phyloP scores from a whole-genome alignment of 257 asterid species.

The Plantago elongata region DNA sequence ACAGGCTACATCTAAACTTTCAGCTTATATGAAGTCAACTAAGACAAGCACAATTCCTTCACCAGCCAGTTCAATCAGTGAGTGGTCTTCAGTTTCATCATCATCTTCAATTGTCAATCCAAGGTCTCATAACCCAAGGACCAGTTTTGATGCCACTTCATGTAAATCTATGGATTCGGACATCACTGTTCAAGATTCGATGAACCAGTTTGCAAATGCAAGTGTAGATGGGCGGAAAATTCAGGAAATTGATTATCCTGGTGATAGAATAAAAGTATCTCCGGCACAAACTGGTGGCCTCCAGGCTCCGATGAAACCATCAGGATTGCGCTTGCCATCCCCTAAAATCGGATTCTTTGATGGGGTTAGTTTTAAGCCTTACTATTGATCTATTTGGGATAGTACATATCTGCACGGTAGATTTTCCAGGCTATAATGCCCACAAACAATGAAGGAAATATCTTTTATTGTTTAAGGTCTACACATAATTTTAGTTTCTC shows the following conservation, averaged over 20 bases:
- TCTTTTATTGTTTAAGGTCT: neutral
- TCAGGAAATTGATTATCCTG: constrained; percentile 28
- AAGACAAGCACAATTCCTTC: constrained; percentile 60
- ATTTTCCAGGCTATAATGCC: constrained; percentile 12
- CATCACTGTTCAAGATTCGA: constrained; percentile 25
- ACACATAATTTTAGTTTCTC: no score
- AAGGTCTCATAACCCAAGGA: constrained; percentile 46
- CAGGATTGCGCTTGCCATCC: constrained; percentile 90
- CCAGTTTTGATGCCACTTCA: constrained; percentile 57
- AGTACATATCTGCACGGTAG: neutral
- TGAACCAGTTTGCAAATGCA: constrained; percentile 30
- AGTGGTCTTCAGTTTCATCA: constrained; percentile 86
- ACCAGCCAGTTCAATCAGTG: constrained; percentile 92
- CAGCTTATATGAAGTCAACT: constrained; percentile 47
- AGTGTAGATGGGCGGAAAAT: constrained; percentile 29
- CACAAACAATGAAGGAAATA: neutral
- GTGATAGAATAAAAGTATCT: constrained; percentile 35
- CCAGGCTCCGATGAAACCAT: constrained; percentile 58
- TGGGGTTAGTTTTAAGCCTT: constrained; percentile 60
- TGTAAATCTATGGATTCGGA: constrained; percentile 47
- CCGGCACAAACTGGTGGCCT: constrained; percentile 29
- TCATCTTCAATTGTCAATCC: constrained; percentile 56
- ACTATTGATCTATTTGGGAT: neutral
- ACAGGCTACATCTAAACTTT: constrained; percentile 40
- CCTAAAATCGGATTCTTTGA: constrained; percentile 94